Evolutionary conservation across 73 alveolate species (phyloP), one percentile per base, ranked within the genome.

Genomic region (Stentor roeselii): DNA sequence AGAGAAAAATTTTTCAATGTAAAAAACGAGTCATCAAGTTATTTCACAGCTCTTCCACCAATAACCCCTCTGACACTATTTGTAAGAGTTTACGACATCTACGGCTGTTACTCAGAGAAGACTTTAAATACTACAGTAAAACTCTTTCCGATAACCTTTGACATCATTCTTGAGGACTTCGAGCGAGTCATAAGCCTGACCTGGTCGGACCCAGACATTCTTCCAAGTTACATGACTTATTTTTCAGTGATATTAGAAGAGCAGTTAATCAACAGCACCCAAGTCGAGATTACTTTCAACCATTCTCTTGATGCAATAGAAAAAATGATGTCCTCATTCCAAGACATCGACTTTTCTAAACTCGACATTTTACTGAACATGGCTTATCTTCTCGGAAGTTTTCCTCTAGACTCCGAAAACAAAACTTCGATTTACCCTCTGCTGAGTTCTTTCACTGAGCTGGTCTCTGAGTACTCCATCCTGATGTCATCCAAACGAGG

Each of bases 81-180:
- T 67, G 80, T 67, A 30, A 67, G 37, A 67, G 80, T 67, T 32
- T 67, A 67, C 37, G 80, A 67, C 34, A 67, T 21, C 2, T 67
- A 67, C 34, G 80, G 80, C 15, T 14, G 37, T 32, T 67, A 67
- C 41, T 27, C 50, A 11, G 67, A 50, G 67, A 50, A 11, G 6
- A 11, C 67, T 50, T 11, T 50, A 50, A 6, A 50, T 11, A 11
- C 21, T 11, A 6, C 6, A 11, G 21, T 50, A 50, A 6, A 50
- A 0, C 41, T 34, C 14, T 15, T 34, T 21, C 11, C 41, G 27
- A 27, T 32, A 67, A 34, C 3, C 2, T 15, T 32, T 0, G 21
- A 36, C 37, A 0, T 30, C 14, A 14, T 32, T 67, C 37, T 1
- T 30, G 2, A 32, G 0, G 42, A 2, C 14, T 30, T 40, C 0